These are phyloP conservation scores for Stephanodiscus minutulus DNA, from an alignment of 108 stramenopile species.

Conservation along the genomic window DNA sequence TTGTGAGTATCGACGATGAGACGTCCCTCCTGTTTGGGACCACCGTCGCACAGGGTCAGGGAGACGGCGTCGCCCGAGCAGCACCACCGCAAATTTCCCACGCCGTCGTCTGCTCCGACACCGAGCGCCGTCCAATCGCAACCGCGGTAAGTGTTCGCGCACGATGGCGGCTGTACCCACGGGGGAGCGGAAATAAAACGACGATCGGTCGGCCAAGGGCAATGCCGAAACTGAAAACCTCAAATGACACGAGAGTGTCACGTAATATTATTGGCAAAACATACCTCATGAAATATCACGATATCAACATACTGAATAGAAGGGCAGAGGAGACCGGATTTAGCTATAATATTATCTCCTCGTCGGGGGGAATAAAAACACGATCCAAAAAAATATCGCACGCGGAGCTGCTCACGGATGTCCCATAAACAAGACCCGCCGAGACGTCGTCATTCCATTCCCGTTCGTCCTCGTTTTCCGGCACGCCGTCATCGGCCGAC, in stretches of 20 bases:
- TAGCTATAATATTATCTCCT: neutral
- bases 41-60: conserved; percentile 60
- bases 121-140: conserved; percentile 85
- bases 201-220: neutral
- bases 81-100: conserved; percentile 68
- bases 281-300: conserved; percentile 50
- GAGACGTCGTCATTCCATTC: conserved; percentile 23
- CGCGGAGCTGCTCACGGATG: neutral
- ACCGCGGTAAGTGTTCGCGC: conserved; percentile 63
- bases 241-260: neutral
- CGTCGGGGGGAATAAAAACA: neutral
- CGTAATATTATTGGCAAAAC: conserved; percentile 4
- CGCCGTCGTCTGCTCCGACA: conserved; percentile 62
- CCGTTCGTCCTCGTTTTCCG: too few relatives aligned
- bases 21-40: conserved; percentile 56
- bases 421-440: conserved; percentile 15
- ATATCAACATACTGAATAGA: conserved; percentile 46
- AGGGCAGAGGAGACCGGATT: conserved; percentile 45
- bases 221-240: neutral
- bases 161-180: conserved; percentile 67
- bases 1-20: conserved; percentile 65
- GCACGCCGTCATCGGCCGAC: too few relatives aligned
- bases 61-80: conserved; percentile 75
- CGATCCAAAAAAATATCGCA: neutral
- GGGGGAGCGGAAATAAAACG: neutral